phyloP scores from a whole-genome alignment of 2,329 filamentous ascomycete genomes.

The Pseudocercospora macadamiae region DNA sequence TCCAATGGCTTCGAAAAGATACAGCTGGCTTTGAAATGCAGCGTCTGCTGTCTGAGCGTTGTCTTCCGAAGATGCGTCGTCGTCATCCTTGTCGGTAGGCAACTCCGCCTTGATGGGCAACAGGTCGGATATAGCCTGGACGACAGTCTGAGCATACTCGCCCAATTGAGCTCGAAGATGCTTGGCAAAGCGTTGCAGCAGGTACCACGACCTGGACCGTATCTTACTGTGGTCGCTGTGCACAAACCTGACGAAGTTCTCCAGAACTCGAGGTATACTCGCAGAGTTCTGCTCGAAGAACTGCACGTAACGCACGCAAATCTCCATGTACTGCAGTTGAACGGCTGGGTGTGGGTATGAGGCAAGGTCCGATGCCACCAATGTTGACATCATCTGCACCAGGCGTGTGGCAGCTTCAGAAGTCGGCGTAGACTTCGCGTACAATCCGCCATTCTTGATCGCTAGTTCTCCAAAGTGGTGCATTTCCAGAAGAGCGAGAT shows the following conservation, averaged over 20 bases:
- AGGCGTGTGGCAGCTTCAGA: slow-evolving; percentile 78
- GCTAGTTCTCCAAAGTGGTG: slow-evolving; percentile 93
- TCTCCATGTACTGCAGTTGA: slow-evolving; percentile 96
- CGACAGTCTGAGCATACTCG: slow-evolving; percentile 87
- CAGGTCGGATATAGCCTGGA: slow-evolving; percentile 85
- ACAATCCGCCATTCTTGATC: slow-evolving; percentile 84
- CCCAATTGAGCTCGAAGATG: slow-evolving; percentile 82
- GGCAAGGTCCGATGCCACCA: slow-evolving; percentile 89
- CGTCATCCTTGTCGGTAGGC: slow-evolving; percentile 74
- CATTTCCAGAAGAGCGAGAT: slow-evolving; percentile 93
- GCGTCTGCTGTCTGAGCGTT: slow-evolving; percentile 88
- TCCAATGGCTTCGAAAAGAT: slow-evolving; percentile 92
- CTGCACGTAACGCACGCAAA: slow-evolving; percentile 88
- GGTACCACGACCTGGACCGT: slow-evolving; percentile 91
- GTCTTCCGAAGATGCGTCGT: slow-evolving; percentile 94
- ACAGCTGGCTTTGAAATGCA: slow-evolving; percentile 86
- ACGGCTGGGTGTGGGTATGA: slow-evolving; percentile 88
- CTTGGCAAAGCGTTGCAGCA: slow-evolving; percentile 91
- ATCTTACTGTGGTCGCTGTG: slow-evolving; percentile 88
- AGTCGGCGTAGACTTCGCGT: slow-evolving; percentile 80
- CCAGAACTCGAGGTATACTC: slow-evolving; percentile 82
- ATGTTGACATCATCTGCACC: slow-evolving; percentile 89
- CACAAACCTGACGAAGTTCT: slow-evolving; percentile 87
- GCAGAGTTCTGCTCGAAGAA: slow-evolving; percentile 87
- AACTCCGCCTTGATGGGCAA: slow-evolving; percentile 89